phyloP scores from a whole-genome alignment of 129 eudicot species.

The Mikania micrantha region DNA sequence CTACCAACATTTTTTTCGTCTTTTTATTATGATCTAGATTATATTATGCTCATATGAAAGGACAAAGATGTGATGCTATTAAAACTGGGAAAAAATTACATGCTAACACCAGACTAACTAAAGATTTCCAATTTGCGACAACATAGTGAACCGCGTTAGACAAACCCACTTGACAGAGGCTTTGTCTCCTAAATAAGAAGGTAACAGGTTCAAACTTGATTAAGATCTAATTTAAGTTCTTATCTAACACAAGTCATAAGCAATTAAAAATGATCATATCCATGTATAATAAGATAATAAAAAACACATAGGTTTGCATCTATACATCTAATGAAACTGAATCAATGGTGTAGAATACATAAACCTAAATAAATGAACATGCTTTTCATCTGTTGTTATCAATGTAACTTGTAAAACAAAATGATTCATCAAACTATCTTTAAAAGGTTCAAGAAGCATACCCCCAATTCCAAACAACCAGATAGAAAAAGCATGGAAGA shows the following conservation, averaged over 20 bases:
- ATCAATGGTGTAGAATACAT: not conserved
- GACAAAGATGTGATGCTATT: no score
- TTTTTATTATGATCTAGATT: no score
- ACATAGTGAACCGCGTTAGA: no score
- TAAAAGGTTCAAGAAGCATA: constrained; percentile 12
- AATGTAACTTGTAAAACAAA: constrained; percentile 3
- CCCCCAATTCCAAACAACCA: not conserved
- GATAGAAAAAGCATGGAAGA: not conserved
- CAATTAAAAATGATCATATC: not conserved
- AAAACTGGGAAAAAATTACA: no score
- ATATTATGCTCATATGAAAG: no score
- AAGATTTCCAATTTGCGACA: no score
- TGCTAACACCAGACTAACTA: no score
- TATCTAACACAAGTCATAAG: not conserved
- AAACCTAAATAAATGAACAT: not conserved
- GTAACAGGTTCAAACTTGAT: no score
- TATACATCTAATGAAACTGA: not conserved
- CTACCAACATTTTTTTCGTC: no score
- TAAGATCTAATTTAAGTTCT: not conserved
- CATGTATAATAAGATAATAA: not conserved
- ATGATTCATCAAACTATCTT: constrained; percentile 15
- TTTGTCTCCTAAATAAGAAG: no score
- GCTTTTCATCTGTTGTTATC: not conserved
- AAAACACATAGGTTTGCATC: not conserved
- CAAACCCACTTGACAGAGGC: no score